These are phyloP conservation scores for Macaranga tanarius DNA, from an alignment of 441 rosid genomes.

Conservation along the genomic window DNA sequence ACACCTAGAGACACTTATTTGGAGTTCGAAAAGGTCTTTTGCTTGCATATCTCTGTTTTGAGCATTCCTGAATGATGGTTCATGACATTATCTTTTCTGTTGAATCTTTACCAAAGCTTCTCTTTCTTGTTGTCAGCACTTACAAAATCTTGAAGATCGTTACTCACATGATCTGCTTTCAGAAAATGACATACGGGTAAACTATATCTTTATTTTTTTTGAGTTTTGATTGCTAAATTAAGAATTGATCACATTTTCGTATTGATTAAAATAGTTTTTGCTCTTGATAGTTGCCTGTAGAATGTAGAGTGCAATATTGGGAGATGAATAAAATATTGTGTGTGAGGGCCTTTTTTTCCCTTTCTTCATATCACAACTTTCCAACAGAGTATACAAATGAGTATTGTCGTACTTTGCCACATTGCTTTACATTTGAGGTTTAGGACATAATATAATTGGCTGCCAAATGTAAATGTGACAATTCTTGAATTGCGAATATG, in stretches of 20 bases:
- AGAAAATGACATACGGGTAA: conserved; percentile 76
- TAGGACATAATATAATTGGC: background rate
- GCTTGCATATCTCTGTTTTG: conserved; percentile 1
- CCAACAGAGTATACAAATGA: background rate
- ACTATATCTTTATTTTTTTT: conserved; percentile 21
- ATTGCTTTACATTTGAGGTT: background rate
- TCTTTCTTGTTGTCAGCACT: conserved; percentile 51
- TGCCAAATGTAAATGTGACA: background rate
- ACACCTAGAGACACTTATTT: conserved; percentile 66
- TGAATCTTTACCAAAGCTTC: conserved; percentile 26
- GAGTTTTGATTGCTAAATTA: background rate
- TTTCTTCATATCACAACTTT: background rate
- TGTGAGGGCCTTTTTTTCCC: background rate
- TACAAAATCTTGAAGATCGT: conserved; percentile 68
- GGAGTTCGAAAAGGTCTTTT: conserved; percentile 78
- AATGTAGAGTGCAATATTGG: background rate
- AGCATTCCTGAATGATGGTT: background rate
- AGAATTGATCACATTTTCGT: background rate
- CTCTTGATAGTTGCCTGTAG: conserved; percentile 1
- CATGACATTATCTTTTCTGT: background rate
- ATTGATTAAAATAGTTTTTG: background rate
- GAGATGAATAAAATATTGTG: background rate
- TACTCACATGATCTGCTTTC: conserved; percentile 81
- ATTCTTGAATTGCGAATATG: background rate
- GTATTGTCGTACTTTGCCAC: background rate